phyloP scores from a whole-genome alignment of 2,329 filamentous ascomycete genomes.

The Fusarium tricinctum region DNA sequence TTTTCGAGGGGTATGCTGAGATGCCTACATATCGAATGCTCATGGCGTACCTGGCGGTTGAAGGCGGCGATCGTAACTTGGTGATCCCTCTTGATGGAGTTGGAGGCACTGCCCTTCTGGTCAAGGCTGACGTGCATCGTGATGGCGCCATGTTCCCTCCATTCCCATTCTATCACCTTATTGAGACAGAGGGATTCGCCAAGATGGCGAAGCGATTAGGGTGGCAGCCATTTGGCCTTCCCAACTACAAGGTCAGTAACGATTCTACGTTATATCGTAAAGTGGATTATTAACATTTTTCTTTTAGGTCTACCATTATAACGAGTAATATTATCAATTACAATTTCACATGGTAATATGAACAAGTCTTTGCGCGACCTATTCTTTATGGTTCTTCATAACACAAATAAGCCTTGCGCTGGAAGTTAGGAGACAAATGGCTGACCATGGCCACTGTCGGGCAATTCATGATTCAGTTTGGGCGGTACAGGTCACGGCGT shows the following conservation, averaged over 20 bases:
- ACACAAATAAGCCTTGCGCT: constrained; percentile 20
- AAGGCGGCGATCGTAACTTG: constrained; percentile 68
- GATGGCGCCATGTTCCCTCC: constrained; percentile 99
- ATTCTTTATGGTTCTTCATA: constrained; percentile 35
- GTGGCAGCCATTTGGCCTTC: constrained; percentile 88
- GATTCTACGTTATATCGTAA: background rate
- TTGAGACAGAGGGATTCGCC: constrained; percentile 97
- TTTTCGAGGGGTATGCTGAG: constrained; percentile 93
- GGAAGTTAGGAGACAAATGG: constrained; percentile 2
- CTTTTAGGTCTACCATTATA: constrained; percentile 86
- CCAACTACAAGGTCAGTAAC: constrained; percentile 89
- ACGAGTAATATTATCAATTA: constrained; percentile 72
- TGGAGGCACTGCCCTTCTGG: constrained; percentile 90
- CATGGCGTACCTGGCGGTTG: constrained; percentile 85
- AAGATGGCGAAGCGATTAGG: constrained; percentile 94
- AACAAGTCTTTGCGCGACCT: constrained; percentile 18
- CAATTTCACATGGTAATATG: constrained; percentile 14
- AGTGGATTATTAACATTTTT: constrained; percentile 28
- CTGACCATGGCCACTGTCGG: constrained; percentile 20
- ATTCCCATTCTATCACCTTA: constrained; percentile 95
- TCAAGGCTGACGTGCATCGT: constrained; percentile 96
- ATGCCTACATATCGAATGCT: constrained; percentile 92
- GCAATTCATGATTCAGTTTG: constrained; percentile 39
- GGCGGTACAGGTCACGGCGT: constrained; percentile 47
- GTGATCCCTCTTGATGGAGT: constrained; percentile 90